Percentiles rank a stretch among this genome's conserved stretches.
These are phyloP conservation scores for Cubamyces lactineus DNA, from an alignment of 768 basidiomycete species.

Conservation along the genomic window DNA sequence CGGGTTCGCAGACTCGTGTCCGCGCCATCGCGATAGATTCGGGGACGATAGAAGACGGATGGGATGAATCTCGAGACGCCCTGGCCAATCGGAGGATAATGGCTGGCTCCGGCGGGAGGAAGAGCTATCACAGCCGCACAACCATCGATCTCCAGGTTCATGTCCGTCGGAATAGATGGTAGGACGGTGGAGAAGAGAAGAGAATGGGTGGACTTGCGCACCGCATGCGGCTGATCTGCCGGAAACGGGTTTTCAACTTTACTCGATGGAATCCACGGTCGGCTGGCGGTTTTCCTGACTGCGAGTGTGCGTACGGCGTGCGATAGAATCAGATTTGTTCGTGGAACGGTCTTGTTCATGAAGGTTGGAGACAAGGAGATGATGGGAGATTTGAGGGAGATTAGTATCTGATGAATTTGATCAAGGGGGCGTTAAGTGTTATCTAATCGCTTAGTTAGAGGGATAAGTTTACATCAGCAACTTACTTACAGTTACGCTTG, in stretches of 20 bases:
- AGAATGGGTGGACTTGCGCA: conserved; percentile 1
- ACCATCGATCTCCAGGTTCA: conserved; percentile 23
- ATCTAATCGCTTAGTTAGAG: conserved; percentile 12
- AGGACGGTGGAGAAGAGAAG: conserved; percentile 16
- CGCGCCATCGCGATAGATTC: conserved; percentile 20
- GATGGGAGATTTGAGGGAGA: background rate
- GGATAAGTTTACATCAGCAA: conserved; percentile 19
- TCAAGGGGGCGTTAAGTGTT: background rate
- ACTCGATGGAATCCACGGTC: background rate
- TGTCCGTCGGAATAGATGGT: conserved; percentile 23
- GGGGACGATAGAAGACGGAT: conserved; percentile 10
- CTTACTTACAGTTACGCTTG: background rate
- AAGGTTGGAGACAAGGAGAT: background rate
- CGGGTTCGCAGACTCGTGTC: conserved; percentile 7
- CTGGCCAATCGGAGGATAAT: conserved; percentile 21
- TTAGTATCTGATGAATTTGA: conserved; percentile 1
- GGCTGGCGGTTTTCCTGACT: background rate
- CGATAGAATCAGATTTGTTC: background rate
- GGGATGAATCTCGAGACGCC: conserved; percentile 3
- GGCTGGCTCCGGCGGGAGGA: conserved; percentile 3
- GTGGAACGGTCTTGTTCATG: background rate
- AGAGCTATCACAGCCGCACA: conserved; percentile 15
- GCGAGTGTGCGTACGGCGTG: background rate
- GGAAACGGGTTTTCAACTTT: conserved; percentile 1
- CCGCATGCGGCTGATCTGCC: conserved; percentile 7